phyloP scores from a whole-genome alignment of 495 filamentous ascomycete species.

The Penicillium arizonense region DNA sequence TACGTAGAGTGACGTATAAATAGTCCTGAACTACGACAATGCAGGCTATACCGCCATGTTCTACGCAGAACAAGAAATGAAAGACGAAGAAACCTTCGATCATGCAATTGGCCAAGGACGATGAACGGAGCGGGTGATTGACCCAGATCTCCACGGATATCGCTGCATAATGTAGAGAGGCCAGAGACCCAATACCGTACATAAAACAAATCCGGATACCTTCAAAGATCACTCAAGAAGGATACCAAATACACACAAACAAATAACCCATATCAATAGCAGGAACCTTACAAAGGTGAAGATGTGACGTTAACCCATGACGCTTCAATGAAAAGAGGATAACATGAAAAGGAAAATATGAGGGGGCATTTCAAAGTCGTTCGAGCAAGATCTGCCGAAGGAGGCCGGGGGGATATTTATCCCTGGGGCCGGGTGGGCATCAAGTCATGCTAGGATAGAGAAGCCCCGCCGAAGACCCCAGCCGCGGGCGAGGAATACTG shows the following conservation, averaged over 20 bases:
- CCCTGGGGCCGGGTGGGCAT: neutral
- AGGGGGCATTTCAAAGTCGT: constrained; percentile 17
- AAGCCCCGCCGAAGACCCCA: constrained; percentile 32
- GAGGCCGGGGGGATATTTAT: neutral
- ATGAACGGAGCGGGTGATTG: constrained; percentile 28
- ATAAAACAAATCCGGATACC: constrained; percentile 23
- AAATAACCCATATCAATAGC: constrained; percentile 17
- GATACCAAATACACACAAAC: constrained; percentile 11
- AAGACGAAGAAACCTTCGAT: constrained; percentile 30
- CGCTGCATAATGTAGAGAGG: constrained; percentile 36
- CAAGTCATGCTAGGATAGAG: constrained; percentile 9
- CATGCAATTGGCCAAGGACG: constrained; percentile 37
- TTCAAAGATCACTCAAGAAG: constrained; percentile 16
- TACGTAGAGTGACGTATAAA: neutral
- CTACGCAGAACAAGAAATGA: neutral
- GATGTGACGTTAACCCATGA: constrained; percentile 31
- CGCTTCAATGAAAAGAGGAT: constrained; percentile 25
- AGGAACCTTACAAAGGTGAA: constrained; percentile 14
- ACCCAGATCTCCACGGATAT: constrained; percentile 35
- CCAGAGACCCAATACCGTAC: constrained; percentile 28
- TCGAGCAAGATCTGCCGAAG: constrained; percentile 10
- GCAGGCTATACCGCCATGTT: neutral
- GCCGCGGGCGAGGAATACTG: constrained; percentile 41
- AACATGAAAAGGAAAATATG: constrained; percentile 8
- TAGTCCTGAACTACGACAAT: too few relatives aligned